Base-by-base conservation (phyloP, 1,284 basidiomycete genomes). In the Tylopilus orsonianus region DNA sequence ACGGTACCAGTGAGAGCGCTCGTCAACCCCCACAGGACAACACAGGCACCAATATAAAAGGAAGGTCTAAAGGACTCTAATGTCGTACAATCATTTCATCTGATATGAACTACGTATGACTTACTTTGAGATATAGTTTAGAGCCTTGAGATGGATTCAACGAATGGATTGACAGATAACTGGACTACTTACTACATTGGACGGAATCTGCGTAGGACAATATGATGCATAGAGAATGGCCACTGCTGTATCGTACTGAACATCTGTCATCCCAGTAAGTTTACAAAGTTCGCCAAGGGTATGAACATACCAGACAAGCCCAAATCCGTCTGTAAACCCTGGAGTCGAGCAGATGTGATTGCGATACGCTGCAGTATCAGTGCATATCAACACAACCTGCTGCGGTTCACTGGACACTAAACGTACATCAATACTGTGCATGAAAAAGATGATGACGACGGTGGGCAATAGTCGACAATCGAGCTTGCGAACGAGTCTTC, bases 131-230 rank as follows among this genome's bases (percentile, higher is more conserved):
- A 41, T 29, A 35, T 41, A 41, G 34, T 41, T 41, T 4, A 42
- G 30, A 18, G 41, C 41, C 41, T 42, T 6, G 34, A 10, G 22
- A 36, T 14, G 30, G 20, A 36, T 36, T 34, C 20, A 34, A 35
- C 22, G 14, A 12, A 9, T 9, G 36, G 10, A 19, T 12, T 14
- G 4, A 6, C 16, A 10, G 2, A 23, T 6, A 10, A 37, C 8
- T 23, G 4, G n/a, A 38, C n/a, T 23, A 50, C 66, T 39, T 30
- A 41, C 40, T 20, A 41, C 22, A 32, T 41, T 41, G 29, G 40
- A n/a, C n/a, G n/a, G n/a, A n/a, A n/a, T n/a, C n/a, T n/a, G 39
- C 20, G 24, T 26, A 19, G 39, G 24, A 18, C 39, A 41, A 29
- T 27, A 29, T 20, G 26, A 27, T 20, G 39, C 39, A 41, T 41